These are phyloP conservation scores for Apiotrichum sp. DNA, from an alignment of 1,284 basidiomycete genomes.

Conservation along the genomic window DNA sequence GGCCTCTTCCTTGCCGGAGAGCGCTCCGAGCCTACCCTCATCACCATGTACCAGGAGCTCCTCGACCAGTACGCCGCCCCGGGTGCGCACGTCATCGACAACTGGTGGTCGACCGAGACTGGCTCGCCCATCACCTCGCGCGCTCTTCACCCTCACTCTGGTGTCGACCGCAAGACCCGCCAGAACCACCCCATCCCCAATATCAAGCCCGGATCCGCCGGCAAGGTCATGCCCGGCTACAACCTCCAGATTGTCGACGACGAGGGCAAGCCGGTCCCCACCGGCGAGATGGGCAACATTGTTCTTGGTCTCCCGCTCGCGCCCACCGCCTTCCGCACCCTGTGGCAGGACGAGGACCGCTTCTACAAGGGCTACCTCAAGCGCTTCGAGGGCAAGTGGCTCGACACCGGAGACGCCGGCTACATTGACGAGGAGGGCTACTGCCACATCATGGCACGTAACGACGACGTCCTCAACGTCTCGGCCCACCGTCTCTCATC, in stretches of 20 bases:
- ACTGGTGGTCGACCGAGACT: slow-evolving; percentile 92
- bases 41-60: slow-evolving; percentile 18
- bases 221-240: slow-evolving; percentile 21
- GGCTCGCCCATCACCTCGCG: slow-evolving; percentile 54
- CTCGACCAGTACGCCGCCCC: slow-evolving; percentile 15
- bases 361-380: slow-evolving; percentile 88
- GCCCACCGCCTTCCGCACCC: slow-evolving; percentile 60
- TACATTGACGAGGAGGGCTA: slow-evolving; percentile 88
- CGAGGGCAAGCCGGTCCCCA: slow-evolving; percentile 13
- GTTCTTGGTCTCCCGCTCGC: slow-evolving; percentile 80
- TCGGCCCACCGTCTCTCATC: slow-evolving; percentile 92
- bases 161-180: slow-evolving; percentile 49
- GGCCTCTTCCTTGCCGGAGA: slow-evolving; percentile 21
- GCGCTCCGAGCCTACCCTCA: slow-evolving; percentile 20
- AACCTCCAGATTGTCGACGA: slow-evolving; percentile 21
- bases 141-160: slow-evolving; percentile 58
- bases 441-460: slow-evolving; percentile 91
- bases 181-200: slow-evolving; percentile 6
- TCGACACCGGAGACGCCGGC: slow-evolving; percentile 92
- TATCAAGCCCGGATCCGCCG: slow-evolving; percentile 17
- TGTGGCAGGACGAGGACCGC: slow-evolving; percentile 71
- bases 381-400: slow-evolving; percentile 30
- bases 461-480: slow-evolving; percentile 63
- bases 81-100: slow-evolving; percentile 66
- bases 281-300: slow-evolving; percentile 19